These are phyloP conservation scores for Cordyceps cateniannulata DNA, from an alignment of 2,329 filamentous ascomycete genomes.

Conservation along the genomic window DNA sequence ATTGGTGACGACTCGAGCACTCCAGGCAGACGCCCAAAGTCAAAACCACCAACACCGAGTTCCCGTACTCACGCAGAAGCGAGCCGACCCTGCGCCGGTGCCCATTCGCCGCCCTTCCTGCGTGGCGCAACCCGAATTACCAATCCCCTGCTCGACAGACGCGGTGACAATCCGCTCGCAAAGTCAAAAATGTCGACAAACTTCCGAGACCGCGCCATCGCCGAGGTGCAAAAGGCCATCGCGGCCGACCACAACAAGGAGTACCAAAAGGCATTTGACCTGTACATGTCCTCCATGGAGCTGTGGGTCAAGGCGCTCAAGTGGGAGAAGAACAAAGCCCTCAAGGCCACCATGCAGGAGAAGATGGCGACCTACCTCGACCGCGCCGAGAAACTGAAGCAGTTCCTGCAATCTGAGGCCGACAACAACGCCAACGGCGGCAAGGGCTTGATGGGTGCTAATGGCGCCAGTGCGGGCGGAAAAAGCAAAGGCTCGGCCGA, in stretches of 20 bases:
- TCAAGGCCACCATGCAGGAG: constrained; percentile 93
- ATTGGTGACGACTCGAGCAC: constrained; percentile 8
- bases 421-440: constrained; percentile 64
- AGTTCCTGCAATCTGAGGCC: constrained; percentile 71
- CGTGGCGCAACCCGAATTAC: constrained; percentile 1
- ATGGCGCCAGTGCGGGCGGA: constrained; percentile 59
- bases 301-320: constrained; percentile 98
- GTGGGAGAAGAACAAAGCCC: constrained; percentile 98
- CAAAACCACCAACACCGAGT: constrained; percentile 1
- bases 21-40: constrained; percentile 5
- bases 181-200: constrained; percentile 76
- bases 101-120: background rate
- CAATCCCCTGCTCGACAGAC: background rate
- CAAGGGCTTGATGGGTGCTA: constrained; percentile 58
- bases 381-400: constrained; percentile 95
- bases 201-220: constrained; percentile 93
- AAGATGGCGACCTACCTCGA: constrained; percentile 98
- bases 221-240: constrained; percentile 95
- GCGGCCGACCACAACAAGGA: constrained; percentile 91
- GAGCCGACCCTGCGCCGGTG: background rate
- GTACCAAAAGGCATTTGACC: constrained; percentile 94
- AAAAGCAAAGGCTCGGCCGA: constrained; percentile 59
- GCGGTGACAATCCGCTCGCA: constrained; percentile 14
- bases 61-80: background rate
- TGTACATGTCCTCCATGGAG: constrained; percentile 93